phyloP scores from a whole-genome alignment of 2,329 filamentous ascomycete genomes.

The Fusarium coffeatum region DNA sequence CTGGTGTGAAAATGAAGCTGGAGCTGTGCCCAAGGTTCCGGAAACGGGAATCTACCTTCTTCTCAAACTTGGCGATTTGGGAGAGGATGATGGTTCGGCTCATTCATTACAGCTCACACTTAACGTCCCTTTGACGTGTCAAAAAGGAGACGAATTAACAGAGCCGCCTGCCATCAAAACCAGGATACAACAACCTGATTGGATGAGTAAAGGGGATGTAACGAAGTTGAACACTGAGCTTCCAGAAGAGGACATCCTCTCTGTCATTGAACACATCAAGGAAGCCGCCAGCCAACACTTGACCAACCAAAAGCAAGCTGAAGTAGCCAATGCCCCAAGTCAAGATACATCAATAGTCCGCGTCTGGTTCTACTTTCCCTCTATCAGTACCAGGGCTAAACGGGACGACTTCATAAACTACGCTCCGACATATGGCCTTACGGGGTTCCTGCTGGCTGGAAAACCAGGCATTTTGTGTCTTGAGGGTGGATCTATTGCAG shows the following conservation, averaged over 20 bases:
- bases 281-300: slow-evolving; percentile 51
- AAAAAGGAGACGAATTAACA: neutral
- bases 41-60: slow-evolving; percentile 38
- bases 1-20: slow-evolving; percentile 40
- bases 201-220: slow-evolving; percentile 63
- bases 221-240: slow-evolving; percentile 54
- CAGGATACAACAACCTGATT: slow-evolving; percentile 61
- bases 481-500: slow-evolving; percentile 58
- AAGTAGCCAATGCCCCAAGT: neutral
- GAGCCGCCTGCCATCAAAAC: slow-evolving; percentile 57
- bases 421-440: slow-evolving; percentile 64
- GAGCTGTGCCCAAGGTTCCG: neutral
- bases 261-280: slow-evolving; percentile 58
- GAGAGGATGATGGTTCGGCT: slow-evolving; percentile 1
- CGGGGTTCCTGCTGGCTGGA: slow-evolving; percentile 69
- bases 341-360: slow-evolving; percentile 54
- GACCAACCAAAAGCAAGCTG: slow-evolving; percentile 27
- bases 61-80: slow-evolving; percentile 44
- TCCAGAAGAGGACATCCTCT: slow-evolving; percentile 59
- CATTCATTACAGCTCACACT: slow-evolving; percentile 51
- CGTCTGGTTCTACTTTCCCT: slow-evolving; percentile 74
- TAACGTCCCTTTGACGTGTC: slow-evolving; percentile 48
- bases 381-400: slow-evolving; percentile 69
- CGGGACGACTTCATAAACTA: slow-evolving; percentile 67
- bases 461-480: slow-evolving; percentile 68